Evolutionary conservation across 352 stramenopile species (phyloP), one percentile per base, ranked within the genome.

Genomic region (Phytophthora cactorum): DNA sequence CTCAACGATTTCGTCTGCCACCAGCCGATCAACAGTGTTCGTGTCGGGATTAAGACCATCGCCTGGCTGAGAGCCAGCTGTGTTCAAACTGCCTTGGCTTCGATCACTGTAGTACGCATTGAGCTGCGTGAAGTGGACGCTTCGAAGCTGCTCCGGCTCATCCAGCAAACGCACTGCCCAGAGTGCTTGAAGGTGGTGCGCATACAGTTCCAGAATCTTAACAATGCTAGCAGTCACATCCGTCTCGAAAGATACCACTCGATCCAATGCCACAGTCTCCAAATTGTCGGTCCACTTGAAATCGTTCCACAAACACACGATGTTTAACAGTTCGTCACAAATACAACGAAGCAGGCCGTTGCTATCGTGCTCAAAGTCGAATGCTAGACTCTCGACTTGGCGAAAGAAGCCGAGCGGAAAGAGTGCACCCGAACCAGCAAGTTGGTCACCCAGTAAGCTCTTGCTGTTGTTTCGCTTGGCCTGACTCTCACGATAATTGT

Each of bases 241-340:
- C 0, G 63, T 54, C 66, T 93, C 83, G n/a, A 93, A 93, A 38
- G 72, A 63, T 2, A 88, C 38, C 2, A 93, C 79, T 1, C 80
- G 70, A 29, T 88, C 81, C 6, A 86, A 52, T 8, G 75, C 68
- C 25, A 89, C 46, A 8, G 53, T 61, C 41, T 86, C 67, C 3
- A 91, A 60, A 52, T 82, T 79, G 32, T 91, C 79, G 1, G 77
- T 78, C 82, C 83, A 91, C 39, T 90, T 86, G 56, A 93, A 90
- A 63, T 93, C 83, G 49, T 91, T 91, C 85, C 85, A 93, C 17
- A 90, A 47, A 45, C 80, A 91, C 27, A 93, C 79, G 29, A 93
- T 86, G 15, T 81, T 87, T 4, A 91, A 57, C 22, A 93, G 62
- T 52, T 93, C 82, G 52, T 93, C 85, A 45, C 83, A 91, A n/a